Evolutionary conservation across 2,329 filamentous ascomycete species (phyloP).

Genomic region (Colletotrichum falcatum): DNA sequence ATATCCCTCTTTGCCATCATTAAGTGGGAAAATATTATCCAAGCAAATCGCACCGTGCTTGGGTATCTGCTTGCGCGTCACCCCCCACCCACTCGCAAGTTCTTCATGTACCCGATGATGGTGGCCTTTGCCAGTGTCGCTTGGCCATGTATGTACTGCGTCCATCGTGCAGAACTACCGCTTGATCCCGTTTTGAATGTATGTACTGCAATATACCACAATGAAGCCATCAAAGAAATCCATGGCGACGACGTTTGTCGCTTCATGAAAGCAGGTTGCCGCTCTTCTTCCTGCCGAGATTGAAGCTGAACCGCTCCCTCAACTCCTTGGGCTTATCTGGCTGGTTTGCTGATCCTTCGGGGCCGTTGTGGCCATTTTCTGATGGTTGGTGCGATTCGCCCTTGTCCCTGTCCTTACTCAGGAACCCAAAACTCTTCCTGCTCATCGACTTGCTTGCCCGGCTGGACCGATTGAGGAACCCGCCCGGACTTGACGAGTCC

Average conservation of each 20-base stretch:
- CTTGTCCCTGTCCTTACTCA: slow-evolving; percentile 64
- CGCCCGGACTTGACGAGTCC: slow-evolving; percentile 55
- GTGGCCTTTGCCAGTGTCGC: not conserved
- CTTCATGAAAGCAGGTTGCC: slow-evolving; percentile 53
- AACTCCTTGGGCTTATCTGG: slow-evolving; percentile 62
- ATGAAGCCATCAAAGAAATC: slow-evolving; percentile 6
- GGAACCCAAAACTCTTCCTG: slow-evolving; percentile 78
- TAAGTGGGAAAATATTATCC: slow-evolving; percentile 38
- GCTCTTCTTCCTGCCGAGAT: slow-evolving; percentile 79
- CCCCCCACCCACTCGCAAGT: not conserved
- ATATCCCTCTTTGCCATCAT: slow-evolving; percentile 26
- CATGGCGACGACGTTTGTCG: slow-evolving; percentile 3
- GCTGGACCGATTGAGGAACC: slow-evolving; percentile 74
- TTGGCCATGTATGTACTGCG: slow-evolving; percentile 1
- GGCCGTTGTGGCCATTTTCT: slow-evolving; percentile 48
- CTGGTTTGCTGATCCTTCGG: slow-evolving; percentile 45
- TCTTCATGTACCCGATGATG: slow-evolving; percentile 1
- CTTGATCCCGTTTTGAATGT: slow-evolving; percentile 28
- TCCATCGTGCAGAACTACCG: slow-evolving; percentile 20
- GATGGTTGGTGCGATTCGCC: slow-evolving; percentile 44
- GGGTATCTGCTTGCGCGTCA: slow-evolving; percentile 33
- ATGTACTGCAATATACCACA: slow-evolving; percentile 32
- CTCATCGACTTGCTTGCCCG: slow-evolving; percentile 83
- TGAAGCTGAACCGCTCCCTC: slow-evolving; percentile 75
- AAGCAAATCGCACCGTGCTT: slow-evolving; percentile 38